Percentiles rank a stretch among this genome's conserved stretches.
Evolutionary conservation across 805 yeast genomes (phyloP).

Genomic region (Candida ovalis): DNA sequence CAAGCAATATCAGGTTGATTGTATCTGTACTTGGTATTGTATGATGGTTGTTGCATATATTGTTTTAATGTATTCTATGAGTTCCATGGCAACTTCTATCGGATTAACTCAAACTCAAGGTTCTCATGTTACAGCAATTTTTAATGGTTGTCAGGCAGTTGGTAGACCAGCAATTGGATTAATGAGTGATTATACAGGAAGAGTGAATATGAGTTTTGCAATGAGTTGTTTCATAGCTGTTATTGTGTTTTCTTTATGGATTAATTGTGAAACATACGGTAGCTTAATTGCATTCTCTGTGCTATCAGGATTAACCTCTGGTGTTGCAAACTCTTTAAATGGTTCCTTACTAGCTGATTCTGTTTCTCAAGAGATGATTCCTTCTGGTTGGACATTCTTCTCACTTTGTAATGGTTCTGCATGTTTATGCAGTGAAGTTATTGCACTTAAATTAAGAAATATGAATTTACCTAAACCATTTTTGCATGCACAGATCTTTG

Average conservation of each 20-base stretch:
- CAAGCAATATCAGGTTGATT: conserved; percentile 2
- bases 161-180: conserved; percentile 48
- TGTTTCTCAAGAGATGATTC: conserved; percentile 13
- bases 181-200: conserved; percentile 39
- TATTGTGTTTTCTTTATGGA: conserved; percentile 42
- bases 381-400: conserved; percentile 19
- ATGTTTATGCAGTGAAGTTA: conserved; percentile 20
- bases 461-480: conserved; percentile 37
- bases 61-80: conserved; percentile 39
- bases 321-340: conserved; percentile 33
- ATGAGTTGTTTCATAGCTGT: conserved; percentile 31
- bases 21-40: conserved; percentile 20
- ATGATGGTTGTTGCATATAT: conserved; percentile 36
- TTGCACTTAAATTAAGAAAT: conserved; percentile 21
- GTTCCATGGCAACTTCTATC: conserved; percentile 40
- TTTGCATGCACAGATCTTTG: conserved; percentile 55
- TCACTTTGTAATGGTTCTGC: conserved; percentile 20
- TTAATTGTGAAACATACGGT: conserved; percentile 27
- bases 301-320: conserved; percentile 38
- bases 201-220: conserved; percentile 37
- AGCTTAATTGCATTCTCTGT: conserved; percentile 33
- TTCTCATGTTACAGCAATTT: conserved; percentile 38
- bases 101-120: conserved; percentile 43
- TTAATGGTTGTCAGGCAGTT: conserved; percentile 39
- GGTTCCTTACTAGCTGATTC: conserved; percentile 22